Percentiles rank a stretch among this genome's conserved stretches.
phyloP scores from a whole-genome alignment of 31 red algal species.

The Odonthalia washingtoniensis region DNA sequence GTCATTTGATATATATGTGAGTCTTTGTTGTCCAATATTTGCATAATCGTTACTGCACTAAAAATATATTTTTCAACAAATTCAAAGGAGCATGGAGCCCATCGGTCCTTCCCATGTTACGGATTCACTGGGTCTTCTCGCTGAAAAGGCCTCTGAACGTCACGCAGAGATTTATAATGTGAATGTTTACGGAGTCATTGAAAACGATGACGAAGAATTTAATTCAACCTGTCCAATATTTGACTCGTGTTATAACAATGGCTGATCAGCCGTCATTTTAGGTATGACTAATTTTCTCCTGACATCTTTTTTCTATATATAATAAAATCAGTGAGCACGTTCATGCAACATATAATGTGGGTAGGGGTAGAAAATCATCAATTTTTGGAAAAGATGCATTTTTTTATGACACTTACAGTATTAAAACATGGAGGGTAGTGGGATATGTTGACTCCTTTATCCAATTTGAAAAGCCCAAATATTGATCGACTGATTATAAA shows the following conservation, averaged over 20 bases:
- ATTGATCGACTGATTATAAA: slow-evolving; percentile 13
- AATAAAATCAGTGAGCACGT: neutral
- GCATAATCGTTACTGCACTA: too few species aligned
- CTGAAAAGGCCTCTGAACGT: too few species aligned
- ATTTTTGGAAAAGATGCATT: neutral
- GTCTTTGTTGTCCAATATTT: too few species aligned
- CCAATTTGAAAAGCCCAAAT: neutral
- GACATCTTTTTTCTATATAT: neutral
- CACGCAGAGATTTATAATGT: too few species aligned
- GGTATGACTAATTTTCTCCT: neutral
- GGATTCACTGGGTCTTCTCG: too few species aligned
- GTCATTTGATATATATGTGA: too few species aligned
- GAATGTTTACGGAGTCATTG: too few species aligned
- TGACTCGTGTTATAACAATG: neutral
- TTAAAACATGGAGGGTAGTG: slow-evolving; percentile 18
- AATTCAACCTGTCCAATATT: neutral
- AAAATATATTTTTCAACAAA: too few species aligned
- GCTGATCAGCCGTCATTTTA: neutral
- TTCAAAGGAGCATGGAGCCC: too few species aligned
- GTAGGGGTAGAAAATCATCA: neutral
- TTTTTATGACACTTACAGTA: neutral
- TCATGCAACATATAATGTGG: neutral
- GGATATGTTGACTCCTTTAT: slow-evolving; percentile 1
- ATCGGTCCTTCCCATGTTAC: too few species aligned
- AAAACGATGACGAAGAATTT: neutral